Evolutionary conservation across 2,329 filamentous ascomycete genomes (phyloP).

Genomic region (Stromatinia cepivora): DNA sequence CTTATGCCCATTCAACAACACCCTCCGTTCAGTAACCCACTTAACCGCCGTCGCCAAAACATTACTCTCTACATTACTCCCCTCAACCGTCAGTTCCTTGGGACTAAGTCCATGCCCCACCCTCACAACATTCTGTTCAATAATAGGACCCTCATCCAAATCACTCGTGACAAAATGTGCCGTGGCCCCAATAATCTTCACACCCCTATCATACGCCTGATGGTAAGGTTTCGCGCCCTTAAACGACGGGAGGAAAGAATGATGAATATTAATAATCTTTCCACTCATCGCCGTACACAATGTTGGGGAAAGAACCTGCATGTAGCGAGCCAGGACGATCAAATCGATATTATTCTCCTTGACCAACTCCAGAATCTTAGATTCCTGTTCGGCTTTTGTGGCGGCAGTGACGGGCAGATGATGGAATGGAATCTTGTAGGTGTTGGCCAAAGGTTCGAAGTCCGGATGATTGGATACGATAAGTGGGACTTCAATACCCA

Average conservation of each 20-base stretch:
- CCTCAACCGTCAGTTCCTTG: slow-evolving; percentile 75
- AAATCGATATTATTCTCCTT: slow-evolving; percentile 70
- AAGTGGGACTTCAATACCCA: slow-evolving; percentile 70
- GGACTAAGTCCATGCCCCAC: slow-evolving; percentile 76
- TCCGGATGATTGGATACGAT: slow-evolving; percentile 84
- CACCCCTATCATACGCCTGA: slow-evolving; percentile 80
- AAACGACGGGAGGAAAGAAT: slow-evolving; percentile 82
- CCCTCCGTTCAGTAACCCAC: slow-evolving; percentile 76
- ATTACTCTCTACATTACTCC: slow-evolving; percentile 81
- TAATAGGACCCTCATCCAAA: slow-evolving; percentile 83
- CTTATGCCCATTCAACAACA: slow-evolving; percentile 77
- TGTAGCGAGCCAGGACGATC: slow-evolving; percentile 80
- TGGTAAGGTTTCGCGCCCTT: slow-evolving; percentile 89
- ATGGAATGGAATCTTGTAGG: slow-evolving; percentile 76
- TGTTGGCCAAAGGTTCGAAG: slow-evolving; percentile 65
- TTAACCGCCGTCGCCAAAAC: slow-evolving; percentile 79
- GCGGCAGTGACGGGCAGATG: slow-evolving; percentile 79
- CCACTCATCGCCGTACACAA: slow-evolving; percentile 79
- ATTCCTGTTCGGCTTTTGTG: slow-evolving; percentile 74
- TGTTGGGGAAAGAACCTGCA: slow-evolving; percentile 78
- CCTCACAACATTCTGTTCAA: slow-evolving; percentile 77
- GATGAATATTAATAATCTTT: slow-evolving; percentile 90
- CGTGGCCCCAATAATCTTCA: slow-evolving; percentile 86
- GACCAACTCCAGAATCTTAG: slow-evolving; percentile 69
- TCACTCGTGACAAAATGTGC: slow-evolving; percentile 86